Evolutionary conservation across 441 rosid species (phyloP), one percentile per base, ranked within the genome.

Genomic region (Capsella rubella): DNA sequence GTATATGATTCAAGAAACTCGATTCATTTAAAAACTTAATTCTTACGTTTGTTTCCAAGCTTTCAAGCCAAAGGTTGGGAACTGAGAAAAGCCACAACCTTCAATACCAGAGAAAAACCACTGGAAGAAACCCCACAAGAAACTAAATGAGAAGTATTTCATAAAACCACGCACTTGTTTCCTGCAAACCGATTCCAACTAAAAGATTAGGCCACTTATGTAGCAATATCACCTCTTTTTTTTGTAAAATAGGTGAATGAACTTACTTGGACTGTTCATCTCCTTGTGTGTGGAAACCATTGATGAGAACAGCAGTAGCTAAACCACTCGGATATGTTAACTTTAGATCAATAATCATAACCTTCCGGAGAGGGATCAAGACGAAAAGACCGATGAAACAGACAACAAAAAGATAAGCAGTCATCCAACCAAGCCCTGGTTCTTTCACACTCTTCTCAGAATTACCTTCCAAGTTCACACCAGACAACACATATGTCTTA

Each of bases 21-120:
- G 34, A 14, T 9, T 29, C 8, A 28, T 4, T 1, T 27, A 57
- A 40, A 29, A n/a, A 35, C 25, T 15, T 21, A 29, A 42, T 37
- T 29, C 81, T 63, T 79, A 87, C 92, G 92, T 83, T 66, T 87
- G 84, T 78, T 82, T 84, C 85, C 84, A 85, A 64, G 99, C 97
- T 80, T 84, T 67, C 67, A 95, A 76, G 18, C 97, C 97, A 62
- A 92, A 87, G 55, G 97, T 86, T 53, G 99, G 99, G 68, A 95
- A 95, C 37, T 89, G 87, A 50, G 89, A 35, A 76, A 95, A 95
- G 6, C 99, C 97, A 78, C 99, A 95, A 32, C 37, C 60, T 27
- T 80, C 81, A 65, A 77, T 79, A 35, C 87, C 89, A 14, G 85
- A 77, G 82, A 81, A 89, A 76, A 89, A 86, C 92, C 95, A 89